A percentile compares a stretch with the other conserved stretches of the same genome.
These are phyloP conservation scores for Arthrobotrys musiformis DNA, from an alignment of 2,329 filamentous ascomycete species.

Conservation along the genomic window DNA sequence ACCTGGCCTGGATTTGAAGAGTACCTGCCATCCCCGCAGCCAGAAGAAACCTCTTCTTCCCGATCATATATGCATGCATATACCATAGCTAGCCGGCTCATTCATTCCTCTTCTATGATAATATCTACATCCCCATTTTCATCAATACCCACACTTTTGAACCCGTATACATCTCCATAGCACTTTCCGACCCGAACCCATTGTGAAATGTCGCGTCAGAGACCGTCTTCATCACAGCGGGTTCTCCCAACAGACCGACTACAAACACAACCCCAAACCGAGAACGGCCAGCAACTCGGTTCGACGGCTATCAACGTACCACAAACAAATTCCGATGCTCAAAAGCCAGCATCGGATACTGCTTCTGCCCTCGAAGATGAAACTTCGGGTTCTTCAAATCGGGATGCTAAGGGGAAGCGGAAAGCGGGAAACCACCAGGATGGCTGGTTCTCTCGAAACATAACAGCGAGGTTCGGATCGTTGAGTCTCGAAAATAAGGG, in stretches of 20 bases:
- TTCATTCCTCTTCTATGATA: conserved; percentile 7
- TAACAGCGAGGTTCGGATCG: conserved; percentile 61
- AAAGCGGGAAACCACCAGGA: conserved; percentile 34
- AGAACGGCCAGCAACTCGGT: conserved; percentile 2
- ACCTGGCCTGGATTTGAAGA: background rate
- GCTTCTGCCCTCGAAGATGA: conserved; percentile 10
- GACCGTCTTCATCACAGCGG: conserved; percentile 20
- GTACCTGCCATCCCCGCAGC: conserved; percentile 7
- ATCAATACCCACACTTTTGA: background rate
- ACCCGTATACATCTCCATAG: background rate
- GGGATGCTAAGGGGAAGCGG: conserved; percentile 44
- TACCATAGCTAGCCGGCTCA: background rate
- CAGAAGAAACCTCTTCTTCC: conserved; percentile 26
- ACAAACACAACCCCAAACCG: conserved; percentile 4
- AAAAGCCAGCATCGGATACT: background rate
- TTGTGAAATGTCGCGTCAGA: conserved; percentile 50
- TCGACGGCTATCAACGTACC: conserved; percentile 12
- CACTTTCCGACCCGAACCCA: background rate
- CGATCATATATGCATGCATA: too few species aligned
- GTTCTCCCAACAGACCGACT: conserved; percentile 17
- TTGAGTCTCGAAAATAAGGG: conserved; percentile 88
- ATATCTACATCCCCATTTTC: background rate
- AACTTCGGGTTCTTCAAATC: conserved; percentile 29
- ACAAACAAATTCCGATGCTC: conserved; percentile 29
- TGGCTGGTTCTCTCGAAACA: conserved; percentile 37